Percentiles rank a stretch among this genome's conserved stretches.
Conservation (phyloP, 2,329 filamentous ascomycete species). For the Sarocladium strictum region DNA sequence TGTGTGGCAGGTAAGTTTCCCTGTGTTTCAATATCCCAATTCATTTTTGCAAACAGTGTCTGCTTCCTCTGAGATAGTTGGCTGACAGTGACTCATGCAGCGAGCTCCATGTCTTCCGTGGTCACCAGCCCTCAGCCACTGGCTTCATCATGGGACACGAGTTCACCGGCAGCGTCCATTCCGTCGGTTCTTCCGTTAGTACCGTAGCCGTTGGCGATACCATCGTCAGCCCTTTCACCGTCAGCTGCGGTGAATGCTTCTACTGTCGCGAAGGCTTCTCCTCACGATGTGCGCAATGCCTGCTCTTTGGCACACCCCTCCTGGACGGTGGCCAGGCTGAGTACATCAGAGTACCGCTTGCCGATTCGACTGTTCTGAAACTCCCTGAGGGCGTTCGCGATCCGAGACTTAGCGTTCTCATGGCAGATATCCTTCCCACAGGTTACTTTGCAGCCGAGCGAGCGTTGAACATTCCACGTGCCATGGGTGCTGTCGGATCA, state of each 20-base stretch:
- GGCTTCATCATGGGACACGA: conserved; percentile 75
- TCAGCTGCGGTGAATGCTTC: conserved; percentile 56
- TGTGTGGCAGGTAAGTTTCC: conserved; percentile 81
- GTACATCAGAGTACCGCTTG: conserved; percentile 73
- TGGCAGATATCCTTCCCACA: conserved; percentile 90
- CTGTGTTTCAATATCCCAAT: too few relatives aligned
- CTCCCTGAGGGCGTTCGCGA: conserved; percentile 7
- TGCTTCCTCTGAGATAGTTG: too few relatives aligned
- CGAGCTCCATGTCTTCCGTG: conserved; percentile 82
- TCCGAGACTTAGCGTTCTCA: conserved; percentile 50
- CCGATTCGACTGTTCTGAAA: conserved; percentile 34
- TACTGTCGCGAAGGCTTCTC: conserved; percentile 76
- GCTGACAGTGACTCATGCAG: too few relatives aligned
- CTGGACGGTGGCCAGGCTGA: conserved; percentile 79
- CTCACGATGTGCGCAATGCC: conserved; percentile 65
- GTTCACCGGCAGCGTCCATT: conserved; percentile 71
- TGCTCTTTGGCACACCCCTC: conserved; percentile 62
- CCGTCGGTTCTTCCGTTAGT: conserved; percentile 61
- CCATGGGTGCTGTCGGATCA: not conserved
- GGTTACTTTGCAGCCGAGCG: conserved; percentile 80
- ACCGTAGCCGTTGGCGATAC: conserved; percentile 68
- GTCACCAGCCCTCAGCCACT: conserved; percentile 62
- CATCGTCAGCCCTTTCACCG: conserved; percentile 77
- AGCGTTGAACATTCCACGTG: conserved; percentile 44
- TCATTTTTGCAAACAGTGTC: too few relatives aligned